Evolutionary conservation across 139 green algal species (phyloP).

Genomic region (Desmodesmus armatus): DNA sequence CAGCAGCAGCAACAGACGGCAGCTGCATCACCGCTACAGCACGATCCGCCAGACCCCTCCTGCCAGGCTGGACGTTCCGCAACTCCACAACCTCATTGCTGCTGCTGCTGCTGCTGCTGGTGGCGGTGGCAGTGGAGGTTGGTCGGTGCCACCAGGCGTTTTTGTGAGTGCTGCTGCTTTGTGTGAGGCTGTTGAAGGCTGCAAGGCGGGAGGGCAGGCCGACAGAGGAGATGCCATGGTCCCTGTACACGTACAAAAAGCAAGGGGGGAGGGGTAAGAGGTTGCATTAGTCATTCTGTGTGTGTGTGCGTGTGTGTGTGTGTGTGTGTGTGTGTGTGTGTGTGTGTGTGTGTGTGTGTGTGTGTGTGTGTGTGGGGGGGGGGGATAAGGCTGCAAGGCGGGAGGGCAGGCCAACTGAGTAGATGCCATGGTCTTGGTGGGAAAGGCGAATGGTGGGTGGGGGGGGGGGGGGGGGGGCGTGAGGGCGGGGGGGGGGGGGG

Average conservation of each 20-base stretch:
- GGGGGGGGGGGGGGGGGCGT: no score
- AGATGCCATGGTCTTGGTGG: no score
- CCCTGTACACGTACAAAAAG: no score
- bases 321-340: not conserved
- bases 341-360: not conserved
- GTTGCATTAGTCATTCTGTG: not conserved
- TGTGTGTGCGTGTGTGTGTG: no score
- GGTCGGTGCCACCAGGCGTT: not conserved
- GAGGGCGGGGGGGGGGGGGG: no score
- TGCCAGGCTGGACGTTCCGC: slow-evolving; percentile 48
- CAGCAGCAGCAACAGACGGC: slow-evolving; percentile 28
- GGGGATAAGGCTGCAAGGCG: no score
- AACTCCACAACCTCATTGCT: slow-evolving; percentile 46
- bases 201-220: slow-evolving; percentile 88
- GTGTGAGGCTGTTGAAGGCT: slow-evolving; percentile 56
- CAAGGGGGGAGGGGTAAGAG: no score
- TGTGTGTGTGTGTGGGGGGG: no score
- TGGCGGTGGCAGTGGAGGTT: slow-evolving; percentile 20
- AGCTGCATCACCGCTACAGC: slow-evolving; percentile 74
- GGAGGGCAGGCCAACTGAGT: no score
- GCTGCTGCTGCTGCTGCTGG: slow-evolving; percentile 6
- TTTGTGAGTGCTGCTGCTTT: not conserved
- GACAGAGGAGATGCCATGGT: slow-evolving; percentile 81
- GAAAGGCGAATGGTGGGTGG: no score
- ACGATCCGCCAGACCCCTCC: slow-evolving; percentile 26